Conservation (phyloP, 2,329 filamentous ascomycete species). For the Penicillium sp. region DNA sequence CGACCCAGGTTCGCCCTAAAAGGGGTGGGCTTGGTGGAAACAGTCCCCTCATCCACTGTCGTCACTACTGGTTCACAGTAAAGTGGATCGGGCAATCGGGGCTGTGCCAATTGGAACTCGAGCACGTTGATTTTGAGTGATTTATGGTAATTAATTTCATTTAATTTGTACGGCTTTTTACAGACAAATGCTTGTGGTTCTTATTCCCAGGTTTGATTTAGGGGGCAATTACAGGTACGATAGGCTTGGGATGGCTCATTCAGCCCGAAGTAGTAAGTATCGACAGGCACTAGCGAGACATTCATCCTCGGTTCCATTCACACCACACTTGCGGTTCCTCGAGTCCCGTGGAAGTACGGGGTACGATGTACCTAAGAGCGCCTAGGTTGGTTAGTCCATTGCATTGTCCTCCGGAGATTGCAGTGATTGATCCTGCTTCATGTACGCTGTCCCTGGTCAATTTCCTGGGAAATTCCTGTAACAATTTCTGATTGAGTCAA, state of each 20-base stretch:
- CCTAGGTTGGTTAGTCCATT: not conserved
- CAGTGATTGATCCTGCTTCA: not conserved
- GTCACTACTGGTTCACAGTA: not conserved
- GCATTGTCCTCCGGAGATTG: not conserved
- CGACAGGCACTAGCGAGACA: conserved; percentile 14
- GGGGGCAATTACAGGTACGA: not conserved
- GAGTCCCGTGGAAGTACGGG: not conserved
- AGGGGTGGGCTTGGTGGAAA: not conserved
- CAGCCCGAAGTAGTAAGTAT: conserved; percentile 13
- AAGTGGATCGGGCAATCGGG: not conserved
- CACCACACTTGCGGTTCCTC: not conserved
- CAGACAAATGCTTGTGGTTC: not conserved
- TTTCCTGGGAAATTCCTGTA: not conserved
- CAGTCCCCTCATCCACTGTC: not conserved
- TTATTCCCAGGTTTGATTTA: not conserved
- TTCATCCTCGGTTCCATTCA: conserved; percentile 1
- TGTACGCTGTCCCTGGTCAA: not conserved
- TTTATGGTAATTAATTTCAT: not conserved
- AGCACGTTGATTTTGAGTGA: not conserved
- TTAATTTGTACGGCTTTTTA: not conserved
- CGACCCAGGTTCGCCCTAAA: not conserved
- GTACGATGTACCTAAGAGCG: not conserved
- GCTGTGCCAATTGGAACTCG: not conserved
- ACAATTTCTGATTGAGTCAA: not conserved
- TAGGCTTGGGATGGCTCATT: not conserved